These are phyloP conservation scores for Globisporangium orthogonon DNA, from an alignment of 352 stramenopile species.

Conservation along the genomic window DNA sequence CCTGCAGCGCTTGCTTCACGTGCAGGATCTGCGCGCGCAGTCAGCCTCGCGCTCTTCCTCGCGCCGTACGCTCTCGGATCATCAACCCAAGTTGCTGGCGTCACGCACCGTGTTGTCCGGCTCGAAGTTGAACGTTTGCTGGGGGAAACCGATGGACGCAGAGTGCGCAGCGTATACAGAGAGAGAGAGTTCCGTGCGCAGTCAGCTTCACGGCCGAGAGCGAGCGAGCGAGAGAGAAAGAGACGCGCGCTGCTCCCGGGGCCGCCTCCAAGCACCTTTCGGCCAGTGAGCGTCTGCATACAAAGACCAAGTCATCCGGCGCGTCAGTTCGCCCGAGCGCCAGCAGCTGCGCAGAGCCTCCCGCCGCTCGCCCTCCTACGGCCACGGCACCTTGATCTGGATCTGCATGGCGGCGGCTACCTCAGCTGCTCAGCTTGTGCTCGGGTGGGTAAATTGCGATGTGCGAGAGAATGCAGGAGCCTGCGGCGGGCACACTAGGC, in stretches of 20 bases:
- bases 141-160: not conserved
- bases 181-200: not conserved
- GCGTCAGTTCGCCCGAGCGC: not conserved
- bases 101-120: slow-evolving; percentile 66
- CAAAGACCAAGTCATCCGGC: not conserved
- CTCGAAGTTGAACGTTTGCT: slow-evolving; percentile 89
- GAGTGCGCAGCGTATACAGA: not conserved
- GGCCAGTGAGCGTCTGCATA: slow-evolving; percentile 73
- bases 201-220: too few relatives aligned
- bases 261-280: slow-evolving; percentile 31
- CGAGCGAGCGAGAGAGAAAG: too few relatives aligned
- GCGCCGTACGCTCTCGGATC: too few relatives aligned
- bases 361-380: too few relatives aligned
- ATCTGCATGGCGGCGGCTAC: slow-evolving; percentile 55
- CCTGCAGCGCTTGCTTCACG: slow-evolving; percentile 97
- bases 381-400: slow-evolving; percentile 67
- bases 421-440: slow-evolving; percentile 6
- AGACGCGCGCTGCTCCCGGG: too few relatives aligned
- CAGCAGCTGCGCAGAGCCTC: too few relatives aligned
- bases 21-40: slow-evolving; percentile 82
- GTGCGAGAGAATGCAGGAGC: not conserved
- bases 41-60: not conserved
- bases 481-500: not conserved
- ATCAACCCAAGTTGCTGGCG: slow-evolving; percentile 3
- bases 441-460: slow-evolving; percentile 11